These are phyloP conservation scores for Salvia rosmarinus DNA, from an alignment of 257 asterid species.

Conservation along the genomic window DNA sequence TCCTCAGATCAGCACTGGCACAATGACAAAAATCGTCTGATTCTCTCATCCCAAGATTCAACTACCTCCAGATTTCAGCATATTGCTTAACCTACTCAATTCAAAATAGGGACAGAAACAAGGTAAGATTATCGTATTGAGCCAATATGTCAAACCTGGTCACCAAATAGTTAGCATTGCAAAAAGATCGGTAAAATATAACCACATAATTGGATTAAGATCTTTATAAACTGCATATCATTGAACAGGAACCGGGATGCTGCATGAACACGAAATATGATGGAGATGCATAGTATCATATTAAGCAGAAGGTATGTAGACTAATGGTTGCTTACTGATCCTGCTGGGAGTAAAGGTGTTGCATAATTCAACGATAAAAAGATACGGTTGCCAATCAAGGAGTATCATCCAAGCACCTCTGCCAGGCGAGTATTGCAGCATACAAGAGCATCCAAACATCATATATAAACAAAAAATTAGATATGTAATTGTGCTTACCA, in stretches of 20 bases:
- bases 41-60: conserved; percentile 36
- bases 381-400: neutral
- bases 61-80: conserved; percentile 78
- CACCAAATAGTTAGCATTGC: neutral
- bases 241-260: neutral
- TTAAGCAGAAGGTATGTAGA: too few species aligned
- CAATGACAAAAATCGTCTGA: conserved; percentile 26
- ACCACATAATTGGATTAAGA: neutral
- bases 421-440: neutral
- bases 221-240: neutral
- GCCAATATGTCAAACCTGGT: neutral
- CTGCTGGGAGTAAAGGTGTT: neutral
- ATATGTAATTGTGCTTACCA: conserved; percentile 53
- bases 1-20: conserved; percentile 26
- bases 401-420: too few species aligned
- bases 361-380: neutral
- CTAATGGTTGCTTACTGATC: neutral
- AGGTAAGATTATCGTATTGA: neutral
- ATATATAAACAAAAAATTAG: neutral
- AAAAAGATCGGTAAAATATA: neutral
- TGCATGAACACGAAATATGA: neutral
- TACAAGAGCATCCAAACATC: neutral
- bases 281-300: neutral
- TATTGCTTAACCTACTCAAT: conserved; percentile 74
- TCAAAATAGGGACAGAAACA: conserved; percentile 1